phyloP scores from a whole-genome alignment of 2,329 filamentous ascomycete species.

The Colletotrichum musae region DNA sequence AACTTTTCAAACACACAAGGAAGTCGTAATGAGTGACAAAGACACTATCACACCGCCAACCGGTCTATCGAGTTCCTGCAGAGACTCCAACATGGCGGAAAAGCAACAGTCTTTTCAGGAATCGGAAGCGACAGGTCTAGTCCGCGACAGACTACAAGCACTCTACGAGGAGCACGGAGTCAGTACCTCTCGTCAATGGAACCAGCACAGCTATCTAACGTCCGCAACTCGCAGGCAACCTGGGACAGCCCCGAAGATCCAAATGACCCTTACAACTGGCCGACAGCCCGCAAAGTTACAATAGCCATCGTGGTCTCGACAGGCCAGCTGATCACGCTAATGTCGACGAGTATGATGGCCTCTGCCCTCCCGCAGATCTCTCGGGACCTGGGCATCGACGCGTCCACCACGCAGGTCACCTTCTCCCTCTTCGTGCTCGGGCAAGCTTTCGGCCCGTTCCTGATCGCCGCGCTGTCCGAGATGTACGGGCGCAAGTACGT shows the following conservation, averaged over 20 bases:
- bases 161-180: constrained; percentile 1
- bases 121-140: too few species aligned
- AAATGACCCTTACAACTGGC: constrained; percentile 67
- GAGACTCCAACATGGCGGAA: neutral
- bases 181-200: too few species aligned
- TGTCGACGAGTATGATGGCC: constrained; percentile 55
- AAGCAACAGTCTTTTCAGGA: too few species aligned
- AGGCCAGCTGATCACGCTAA: constrained; percentile 52
- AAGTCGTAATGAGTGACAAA: neutral
- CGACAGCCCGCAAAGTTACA: constrained; percentile 58
- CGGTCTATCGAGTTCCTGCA: neutral
- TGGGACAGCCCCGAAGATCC: constrained; percentile 64
- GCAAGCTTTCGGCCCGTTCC: constrained; percentile 57
- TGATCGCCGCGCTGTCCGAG: constrained; percentile 60
- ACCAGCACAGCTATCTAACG: too few species aligned
- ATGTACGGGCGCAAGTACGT: constrained; percentile 54
- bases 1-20: neutral
- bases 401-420: constrained; percentile 13
- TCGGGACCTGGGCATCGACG: constrained; percentile 48
- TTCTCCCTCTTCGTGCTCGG: constrained; percentile 61
- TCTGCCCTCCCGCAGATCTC: constrained; percentile 52
- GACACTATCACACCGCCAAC: neutral
- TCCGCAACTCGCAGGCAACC: neutral
- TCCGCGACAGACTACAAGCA: neutral
- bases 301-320: constrained; percentile 51